Base-by-base conservation (phyloP, 1,139 yeast genomes). In the Geotrichum restrictum region DNA sequence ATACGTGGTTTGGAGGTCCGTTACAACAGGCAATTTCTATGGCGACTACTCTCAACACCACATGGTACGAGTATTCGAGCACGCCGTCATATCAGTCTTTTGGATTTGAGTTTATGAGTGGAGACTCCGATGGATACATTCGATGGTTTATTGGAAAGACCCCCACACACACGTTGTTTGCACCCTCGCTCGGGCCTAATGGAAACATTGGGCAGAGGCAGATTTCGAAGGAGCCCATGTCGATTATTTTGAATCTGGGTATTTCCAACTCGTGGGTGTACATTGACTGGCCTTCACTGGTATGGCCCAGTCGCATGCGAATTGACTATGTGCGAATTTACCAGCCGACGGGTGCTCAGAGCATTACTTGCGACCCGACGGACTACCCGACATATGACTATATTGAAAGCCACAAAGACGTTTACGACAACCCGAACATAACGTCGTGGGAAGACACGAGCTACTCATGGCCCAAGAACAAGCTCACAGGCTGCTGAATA, bases 221-320 rank as follows among this genome's bases (percentile, higher is more conserved):
- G 53, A 77, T 88, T 46, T 77, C 93, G 14, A 83, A 84, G 67
- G 96, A 88, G 66, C 96, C 96, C 56, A 86, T 88, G 95, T 76
- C 88, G 1, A 74, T 88, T 37, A 73, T 88, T 58, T 66, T 88
- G 74, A 88, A 88, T 67, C 69, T 88, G 68, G 96, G 94, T 68
- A 70, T 88, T 49, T 87, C 95, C 6, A 81, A 82, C 58, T 79
- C 81, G 52, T 88, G 95, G 95, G 84, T 88, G 1, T 83, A 84
- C 65, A 86, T 88, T 58, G 86, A 85, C 66, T 86, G 95, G 94
- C 75, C 78, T 34, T 74, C 80, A 13, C 69, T 88, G 45, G 65
- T 69, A 39, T 87, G 88, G 77, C 96, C 96, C 0, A 76, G 78
- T 2, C 75, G 76, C 2, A 70, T 87, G 76, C 72, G 81, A 55